Conservation (phyloP, 257 asterid genomes). For the Primulina tabacum region DNA sequence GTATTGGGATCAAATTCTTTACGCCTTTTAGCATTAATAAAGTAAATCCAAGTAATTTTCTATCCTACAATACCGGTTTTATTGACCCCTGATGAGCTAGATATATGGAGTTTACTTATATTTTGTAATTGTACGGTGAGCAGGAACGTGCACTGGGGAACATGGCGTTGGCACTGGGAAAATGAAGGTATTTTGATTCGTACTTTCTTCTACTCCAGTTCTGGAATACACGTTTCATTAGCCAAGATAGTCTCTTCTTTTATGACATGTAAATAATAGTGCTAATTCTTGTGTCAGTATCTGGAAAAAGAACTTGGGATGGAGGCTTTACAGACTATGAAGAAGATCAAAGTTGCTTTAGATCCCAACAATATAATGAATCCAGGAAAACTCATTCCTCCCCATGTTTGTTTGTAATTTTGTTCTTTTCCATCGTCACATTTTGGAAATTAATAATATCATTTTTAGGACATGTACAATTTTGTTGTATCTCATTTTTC, state of each 20-base stretch:
- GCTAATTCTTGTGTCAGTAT: conserved; percentile 48
- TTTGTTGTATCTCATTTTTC: too few species aligned
- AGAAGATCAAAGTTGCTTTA: conserved; percentile 74
- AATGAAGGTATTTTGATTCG: conserved; percentile 64
- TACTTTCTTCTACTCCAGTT: neutral
- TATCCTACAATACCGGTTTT: too few species aligned
- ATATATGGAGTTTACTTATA: neutral
- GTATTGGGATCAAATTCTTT: conserved; percentile 36
- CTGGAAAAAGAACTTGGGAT: conserved; percentile 89
- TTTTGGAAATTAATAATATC: neutral
- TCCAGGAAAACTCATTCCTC: conserved; percentile 95
- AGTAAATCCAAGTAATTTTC: neutral
- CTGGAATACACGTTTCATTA: neutral
- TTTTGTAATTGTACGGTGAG: conserved; percentile 14
- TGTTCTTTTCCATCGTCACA: neutral
- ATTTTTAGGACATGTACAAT: neutral
- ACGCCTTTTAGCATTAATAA: neutral
- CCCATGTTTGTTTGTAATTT: conserved; percentile 62
- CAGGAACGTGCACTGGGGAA: conserved; percentile 99
- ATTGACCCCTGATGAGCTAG: neutral
- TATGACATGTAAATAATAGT: neutral
- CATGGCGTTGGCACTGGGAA: conserved; percentile 99
- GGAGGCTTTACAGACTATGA: conserved; percentile 88
- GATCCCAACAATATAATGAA: conserved; percentile 90
- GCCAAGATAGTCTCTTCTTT: neutral